Conservation (phyloP, 2,329 filamentous ascomycete species). For the Fusarium chuoi region DNA sequence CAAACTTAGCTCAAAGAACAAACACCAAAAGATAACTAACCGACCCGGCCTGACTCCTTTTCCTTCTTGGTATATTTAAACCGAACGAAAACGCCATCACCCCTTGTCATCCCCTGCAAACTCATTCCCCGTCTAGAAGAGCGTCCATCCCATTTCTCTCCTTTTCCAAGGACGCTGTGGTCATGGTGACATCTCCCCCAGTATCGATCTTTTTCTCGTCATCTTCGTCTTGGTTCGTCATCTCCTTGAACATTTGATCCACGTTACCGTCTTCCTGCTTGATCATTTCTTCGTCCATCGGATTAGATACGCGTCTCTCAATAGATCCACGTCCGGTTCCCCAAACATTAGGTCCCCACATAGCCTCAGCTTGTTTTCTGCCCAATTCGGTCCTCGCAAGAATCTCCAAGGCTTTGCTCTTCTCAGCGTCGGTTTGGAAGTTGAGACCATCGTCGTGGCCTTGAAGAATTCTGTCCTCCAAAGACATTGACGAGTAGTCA, state of each 20-base stretch:
- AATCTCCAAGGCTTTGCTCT: constrained; percentile 63
- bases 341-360: constrained; percentile 64
- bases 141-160: constrained; percentile 61
- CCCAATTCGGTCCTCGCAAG: constrained; percentile 61
- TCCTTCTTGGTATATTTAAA: constrained; percentile 36
- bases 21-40: constrained; percentile 14
- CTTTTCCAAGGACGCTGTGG: constrained; percentile 56
- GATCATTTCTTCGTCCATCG: constrained; percentile 46
- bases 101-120: constrained; percentile 3
- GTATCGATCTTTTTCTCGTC: constrained; percentile 51
- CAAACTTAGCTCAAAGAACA: constrained; percentile 18
- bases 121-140: constrained; percentile 56
- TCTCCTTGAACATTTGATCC: constrained; percentile 66
- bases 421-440: constrained; percentile 57
- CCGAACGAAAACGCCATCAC: constrained; percentile 38
- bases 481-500: constrained; percentile 53
- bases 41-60: constrained; percentile 34
- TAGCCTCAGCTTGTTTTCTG: constrained; percentile 60
- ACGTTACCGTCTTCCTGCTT: constrained; percentile 59
- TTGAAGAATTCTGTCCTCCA: constrained; percentile 63
- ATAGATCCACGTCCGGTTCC: constrained; percentile 47
- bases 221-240: constrained; percentile 64
- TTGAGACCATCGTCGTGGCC: constrained; percentile 59
- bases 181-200: constrained; percentile 48
- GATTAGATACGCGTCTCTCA: constrained; percentile 41